These are phyloP conservation scores for Stenocarpella maydis DNA, from an alignment of 2,329 filamentous ascomycete species.

Conservation along the genomic window DNA sequence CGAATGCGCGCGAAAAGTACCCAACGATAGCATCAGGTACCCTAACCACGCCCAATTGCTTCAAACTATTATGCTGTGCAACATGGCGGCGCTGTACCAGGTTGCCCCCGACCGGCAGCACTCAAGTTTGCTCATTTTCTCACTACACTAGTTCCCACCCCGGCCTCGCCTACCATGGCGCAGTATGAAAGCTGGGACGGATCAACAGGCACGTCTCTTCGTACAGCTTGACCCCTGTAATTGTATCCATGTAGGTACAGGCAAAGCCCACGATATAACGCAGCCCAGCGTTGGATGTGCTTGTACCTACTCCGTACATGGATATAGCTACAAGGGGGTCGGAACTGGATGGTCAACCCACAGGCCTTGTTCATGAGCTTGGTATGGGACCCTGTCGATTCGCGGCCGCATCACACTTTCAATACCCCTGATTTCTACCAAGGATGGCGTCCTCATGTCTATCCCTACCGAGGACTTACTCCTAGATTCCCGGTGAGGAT, in stretches of 20 bases:
- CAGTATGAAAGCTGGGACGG: constrained; percentile 19
- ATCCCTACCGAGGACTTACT: constrained; percentile 16
- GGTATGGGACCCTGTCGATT: constrained; percentile 7
- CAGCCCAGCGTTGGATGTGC: too few relatives aligned
- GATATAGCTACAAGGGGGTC: too few relatives aligned
- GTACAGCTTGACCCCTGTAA: too few relatives aligned
- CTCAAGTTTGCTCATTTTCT: neutral
- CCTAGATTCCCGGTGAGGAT: constrained; percentile 4
- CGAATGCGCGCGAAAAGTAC: too few relatives aligned
- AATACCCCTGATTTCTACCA: constrained; percentile 24
- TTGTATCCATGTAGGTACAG: too few relatives aligned
- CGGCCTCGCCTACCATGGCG: constrained; percentile 7
- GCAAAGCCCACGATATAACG: too few relatives aligned
- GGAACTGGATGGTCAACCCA: neutral
- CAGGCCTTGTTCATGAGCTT: neutral
- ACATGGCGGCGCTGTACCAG: neutral
- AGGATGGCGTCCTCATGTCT: constrained; percentile 19
- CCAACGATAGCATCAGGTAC: neutral
- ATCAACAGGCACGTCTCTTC: constrained; percentile 5
- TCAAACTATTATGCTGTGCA: neutral
- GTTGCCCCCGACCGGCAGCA: neutral
- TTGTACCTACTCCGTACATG: too few relatives aligned
- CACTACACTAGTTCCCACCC: neutral
- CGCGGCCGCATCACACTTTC: constrained; percentile 1
- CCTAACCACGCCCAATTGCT: neutral